Evolutionary conservation across 805 yeast genomes (phyloP), one percentile per base, ranked within the genome.

Genomic region (Brettanomyces anomalus): DNA sequence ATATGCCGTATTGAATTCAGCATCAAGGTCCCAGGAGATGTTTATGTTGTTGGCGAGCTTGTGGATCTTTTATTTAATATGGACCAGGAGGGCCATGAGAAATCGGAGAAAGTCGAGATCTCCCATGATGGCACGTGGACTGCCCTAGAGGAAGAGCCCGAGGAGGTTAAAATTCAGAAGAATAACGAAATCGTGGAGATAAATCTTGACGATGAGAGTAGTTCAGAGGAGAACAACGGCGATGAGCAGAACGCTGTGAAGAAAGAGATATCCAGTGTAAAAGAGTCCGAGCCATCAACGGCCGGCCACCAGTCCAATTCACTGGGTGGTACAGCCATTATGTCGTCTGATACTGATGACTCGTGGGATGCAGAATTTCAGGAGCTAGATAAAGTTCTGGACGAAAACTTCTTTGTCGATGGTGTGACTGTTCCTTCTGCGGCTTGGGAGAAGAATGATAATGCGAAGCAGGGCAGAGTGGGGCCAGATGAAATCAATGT

Each of bases 1-100:
- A 54, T 62, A 10, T 63, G 67, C 50, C 60, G 57, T 18, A 35
- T 58, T 21, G 66, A 63, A 39, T 63, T 63, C 37, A 58, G 55
- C 41, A 57, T 63, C 13, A 52, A 51, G 19, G 44, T 33, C 8
- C 51, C 58, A 0, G 65, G 65, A 6, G 66, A 63, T 41, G 39
- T 63, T 19, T 61, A 61, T 32, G 48, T 60, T 14, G 54, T 61
- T 33, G 61, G 58, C 2, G 65, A 60, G 19, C 46, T 62, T 10
- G 47, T 50, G 14, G 64, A 58, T 21, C 47, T 61, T 11, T 34
- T 61, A 18, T 39, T 39, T 15, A 48, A 44, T 38, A 15, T 51
- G 3, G 35, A 48, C n/a, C 44, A 51, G n/a, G 46, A 46, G 14
- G 38, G 46, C 0, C 45, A 46, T 7, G 45, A 43, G 24, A 36